These are phyloP conservation scores for Pythium apleroticum DNA, from an alignment of 352 stramenopile genomes.

Conservation along the genomic window DNA sequence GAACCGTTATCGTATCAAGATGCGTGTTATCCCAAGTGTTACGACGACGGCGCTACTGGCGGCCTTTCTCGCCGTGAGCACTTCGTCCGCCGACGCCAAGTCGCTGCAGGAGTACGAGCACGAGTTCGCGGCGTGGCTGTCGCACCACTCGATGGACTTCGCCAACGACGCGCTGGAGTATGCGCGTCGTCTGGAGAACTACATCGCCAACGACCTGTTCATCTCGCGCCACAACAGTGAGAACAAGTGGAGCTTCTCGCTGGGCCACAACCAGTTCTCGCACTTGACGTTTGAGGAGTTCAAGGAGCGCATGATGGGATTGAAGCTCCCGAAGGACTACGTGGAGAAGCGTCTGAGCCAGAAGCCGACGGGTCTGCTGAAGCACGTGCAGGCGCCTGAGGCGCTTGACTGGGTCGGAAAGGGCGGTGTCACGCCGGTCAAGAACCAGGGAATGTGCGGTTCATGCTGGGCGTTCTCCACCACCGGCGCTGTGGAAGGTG, in stretches of 20 bases:
- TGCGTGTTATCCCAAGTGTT: slow-evolving; percentile 15
- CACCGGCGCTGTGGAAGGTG: slow-evolving; percentile 97
- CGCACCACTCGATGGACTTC: slow-evolving; percentile 47
- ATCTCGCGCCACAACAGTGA: slow-evolving; percentile 84
- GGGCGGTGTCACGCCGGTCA: slow-evolving; percentile 94
- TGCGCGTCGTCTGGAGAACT: slow-evolving; percentile 67
- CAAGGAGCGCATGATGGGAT: slow-evolving; percentile 59
- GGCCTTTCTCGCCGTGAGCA: slow-evolving; percentile 29
- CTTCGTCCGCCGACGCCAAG: slow-evolving; percentile 41
- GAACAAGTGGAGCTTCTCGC: slow-evolving; percentile 71
- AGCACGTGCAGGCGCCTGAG: slow-evolving; percentile 51
- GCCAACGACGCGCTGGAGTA: slow-evolving; percentile 64
- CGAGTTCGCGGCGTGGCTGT: slow-evolving; percentile 74
- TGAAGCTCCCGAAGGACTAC: slow-evolving; percentile 49
- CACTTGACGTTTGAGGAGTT: slow-evolving; percentile 97
- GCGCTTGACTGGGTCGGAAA: slow-evolving; percentile 94
- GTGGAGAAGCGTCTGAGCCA: slow-evolving; percentile 59
- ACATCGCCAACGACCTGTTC: slow-evolving; percentile 88
- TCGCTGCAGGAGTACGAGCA: slow-evolving; percentile 67
- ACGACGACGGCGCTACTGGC: slow-evolving; percentile 9
- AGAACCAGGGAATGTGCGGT: slow-evolving; percentile 96
- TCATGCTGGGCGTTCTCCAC: slow-evolving; percentile 98
- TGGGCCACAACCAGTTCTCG: slow-evolving; percentile 94
- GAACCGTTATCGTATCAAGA: slow-evolving; percentile 13
- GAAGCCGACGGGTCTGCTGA: slow-evolving; percentile 35